Base-by-base conservation (phyloP, 1,284 basidiomycete species). In the Trametes hirsuta region DNA sequence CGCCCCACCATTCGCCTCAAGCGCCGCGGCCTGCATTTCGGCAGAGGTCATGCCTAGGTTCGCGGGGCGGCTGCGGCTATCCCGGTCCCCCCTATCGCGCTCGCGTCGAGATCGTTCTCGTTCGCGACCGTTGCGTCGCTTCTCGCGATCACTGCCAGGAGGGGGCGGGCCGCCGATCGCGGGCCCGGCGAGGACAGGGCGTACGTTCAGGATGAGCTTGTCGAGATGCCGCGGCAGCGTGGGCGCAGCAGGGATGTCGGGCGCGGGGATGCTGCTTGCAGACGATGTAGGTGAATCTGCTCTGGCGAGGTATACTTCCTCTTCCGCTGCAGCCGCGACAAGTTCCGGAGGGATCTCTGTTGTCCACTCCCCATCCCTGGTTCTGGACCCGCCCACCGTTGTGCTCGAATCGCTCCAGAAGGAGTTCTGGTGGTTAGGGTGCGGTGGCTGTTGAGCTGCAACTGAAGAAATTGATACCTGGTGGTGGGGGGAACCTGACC, bases 201-300 rank as follows among this genome's bases (percentile, higher is more conserved):
- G 73, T 21, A 80, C 82, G 72, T 98, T 98, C 64, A 98, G 77
- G 55, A 98, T 97, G 47, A 98, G 88, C 71, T 94, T 95, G 70
- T 98, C 95, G 35, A 99, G 80, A 71, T 98, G 95, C 1, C 95
- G 81, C 0, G 97, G 97, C 47, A 98, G 82, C 1, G 84, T 80
- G 0, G 97, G 95, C 1, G 95, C 94, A 41, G 90, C 86, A 4
- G 94, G 94, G 62, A 94, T 88, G 67, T 86, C 87, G 14, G 89
- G 90, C 3, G 87, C 79, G 48, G 88, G 81, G 48, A 87, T 78
- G 63, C 69, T 67, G 22, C 60, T 63, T 49, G 69, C 71, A 37
- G 72, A 69, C 4, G 68, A 61, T 2, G 70, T 68, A 12, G 70
- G 68, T 35, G 66, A 76, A 76, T 71, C 75, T 75, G 72, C 74